Evolutionary conservation across 805 yeast species (phyloP).

Genomic region (Candida ovalis): DNA sequence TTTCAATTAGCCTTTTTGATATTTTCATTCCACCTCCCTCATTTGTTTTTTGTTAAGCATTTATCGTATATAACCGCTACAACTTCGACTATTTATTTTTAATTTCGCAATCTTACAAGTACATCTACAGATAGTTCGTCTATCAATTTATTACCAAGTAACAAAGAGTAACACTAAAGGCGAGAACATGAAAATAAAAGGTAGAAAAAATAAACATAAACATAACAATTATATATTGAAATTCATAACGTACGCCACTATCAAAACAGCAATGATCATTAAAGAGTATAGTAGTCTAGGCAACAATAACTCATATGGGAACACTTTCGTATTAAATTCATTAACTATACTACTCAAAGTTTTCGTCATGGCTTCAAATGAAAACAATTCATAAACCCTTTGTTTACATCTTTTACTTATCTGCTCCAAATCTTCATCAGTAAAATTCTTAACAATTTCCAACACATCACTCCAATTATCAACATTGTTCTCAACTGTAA

Average conservation of each 20-base stretch:
- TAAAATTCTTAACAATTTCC: slow-evolving; percentile 31
- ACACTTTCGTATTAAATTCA: slow-evolving; percentile 8
- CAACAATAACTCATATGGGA: slow-evolving; percentile 3
- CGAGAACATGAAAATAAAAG: not conserved
- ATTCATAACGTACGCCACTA: not conserved
- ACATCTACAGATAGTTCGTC: not conserved
- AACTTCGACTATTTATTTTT: not conserved
- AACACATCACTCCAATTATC: slow-evolving; percentile 54
- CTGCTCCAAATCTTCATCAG: slow-evolving; percentile 6
- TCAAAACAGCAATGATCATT: not conserved
- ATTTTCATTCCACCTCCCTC: not conserved
- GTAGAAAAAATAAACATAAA: not conserved
- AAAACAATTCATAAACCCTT: slow-evolving; percentile 38
- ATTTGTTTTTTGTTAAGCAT: not conserved
- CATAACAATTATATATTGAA: not conserved
- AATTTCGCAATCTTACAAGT: not conserved
- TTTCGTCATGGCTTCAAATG: slow-evolving; percentile 42
- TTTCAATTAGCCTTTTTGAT: too few species aligned
- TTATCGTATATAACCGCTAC: not conserved
- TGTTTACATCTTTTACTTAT: slow-evolving; percentile 24
- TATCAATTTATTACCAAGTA: not conserved
- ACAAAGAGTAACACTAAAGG: not conserved
- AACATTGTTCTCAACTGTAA: slow-evolving; percentile 46
- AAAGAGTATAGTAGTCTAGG: not conserved
- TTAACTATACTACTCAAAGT: slow-evolving; percentile 16